Base-by-base conservation (phyloP, 1,139 yeast genomes). In the Wickerhamomyces sp. region DNA sequence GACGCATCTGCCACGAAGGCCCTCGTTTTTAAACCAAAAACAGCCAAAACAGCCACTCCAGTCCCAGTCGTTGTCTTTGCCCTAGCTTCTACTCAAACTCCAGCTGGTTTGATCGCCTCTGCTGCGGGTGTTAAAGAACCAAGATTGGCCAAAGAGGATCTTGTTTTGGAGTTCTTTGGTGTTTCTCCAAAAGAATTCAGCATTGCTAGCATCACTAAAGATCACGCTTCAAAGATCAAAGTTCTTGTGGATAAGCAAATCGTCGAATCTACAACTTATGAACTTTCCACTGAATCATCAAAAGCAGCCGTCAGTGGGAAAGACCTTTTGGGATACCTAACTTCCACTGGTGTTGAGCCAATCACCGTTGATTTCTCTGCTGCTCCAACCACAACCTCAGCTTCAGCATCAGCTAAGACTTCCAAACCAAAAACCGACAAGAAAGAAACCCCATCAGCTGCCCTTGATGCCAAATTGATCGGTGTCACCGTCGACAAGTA, bases 401-500 rank as follows among this genome's bases (percentile, higher is more conserved):
- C 64, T 24, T 52, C 51, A 16, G 44, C 57, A 20, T 36, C 33
- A 31, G 39, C 42, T 35, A 54, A 57, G 13, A 40, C 56, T 32
- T 61, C 58, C 43, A 53, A 55, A 41, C 10, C 23, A 21, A 13
- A 19, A 12, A 48, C 43, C 14, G 37, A 47, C 9, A 44, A 46
- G 32, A 36, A 40, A 29, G 42, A 38, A 29, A 16, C 51, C 36
- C 49, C 59, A 25, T 51, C 55, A 29, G 58, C 70, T 29, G 78
- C 83, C 36, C 75, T 76, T 48, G 63, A 87, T 57, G 95, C 96
- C 38, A 91, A 91, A 54, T 70, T 91, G 55, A 87, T 91, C 51
- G 98, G 98, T 61, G 89, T 93, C 58, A 93, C 97, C 31, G 94
- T 84, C 35, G 95, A 88, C 61, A 93, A 91, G 68, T 74, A 80